Evolutionary conservation across 495 filamentous ascomycete species (phyloP).

Genomic region (Xylaria cubensis): DNA sequence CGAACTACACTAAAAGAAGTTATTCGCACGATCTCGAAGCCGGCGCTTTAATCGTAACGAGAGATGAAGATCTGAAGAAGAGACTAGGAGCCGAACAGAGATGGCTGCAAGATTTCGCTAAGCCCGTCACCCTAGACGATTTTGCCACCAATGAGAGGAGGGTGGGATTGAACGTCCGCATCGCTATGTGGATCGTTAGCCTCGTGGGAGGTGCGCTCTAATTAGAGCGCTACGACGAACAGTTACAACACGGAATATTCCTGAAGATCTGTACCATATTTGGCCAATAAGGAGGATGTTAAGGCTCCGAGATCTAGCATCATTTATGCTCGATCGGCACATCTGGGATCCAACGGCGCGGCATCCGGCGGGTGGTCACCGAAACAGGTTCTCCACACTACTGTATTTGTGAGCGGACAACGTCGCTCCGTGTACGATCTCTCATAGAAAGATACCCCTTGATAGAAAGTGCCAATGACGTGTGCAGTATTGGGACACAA

Average conservation of each 20-base stretch:
- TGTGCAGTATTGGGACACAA: not conserved
- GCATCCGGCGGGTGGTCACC: not conserved
- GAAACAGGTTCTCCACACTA: conserved; percentile 5
- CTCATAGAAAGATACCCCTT: conserved; percentile 20
- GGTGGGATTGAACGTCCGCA: conserved; percentile 81
- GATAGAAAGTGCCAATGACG: conserved; percentile 23
- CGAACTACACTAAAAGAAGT: conserved; percentile 94
- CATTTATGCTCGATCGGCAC: not conserved
- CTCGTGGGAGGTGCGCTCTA: conserved; percentile 73
- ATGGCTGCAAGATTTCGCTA: conserved; percentile 77
- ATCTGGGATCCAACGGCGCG: conserved; percentile 8
- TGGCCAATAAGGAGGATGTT: conserved; percentile 3
- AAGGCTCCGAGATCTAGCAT: conserved; percentile 14
- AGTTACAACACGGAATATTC: not conserved
- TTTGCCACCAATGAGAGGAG: conserved; percentile 79
- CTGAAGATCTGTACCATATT: conserved; percentile 15
- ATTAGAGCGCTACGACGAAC: conserved; percentile 16
- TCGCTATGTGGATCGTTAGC: conserved; percentile 90
- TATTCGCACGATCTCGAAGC: conserved; percentile 91
- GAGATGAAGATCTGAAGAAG: conserved; percentile 73
- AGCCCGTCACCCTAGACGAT: conserved; percentile 70
- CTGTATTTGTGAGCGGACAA: conserved; percentile 28
- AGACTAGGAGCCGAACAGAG: conserved; percentile 77
- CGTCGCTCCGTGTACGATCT: conserved; percentile 26
- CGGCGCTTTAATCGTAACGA: conserved; percentile 83